Percentiles rank a stretch among this genome's conserved stretches.
Conservation (phyloP, 805 yeast genomes). For the Ogataea glucozyma region DNA sequence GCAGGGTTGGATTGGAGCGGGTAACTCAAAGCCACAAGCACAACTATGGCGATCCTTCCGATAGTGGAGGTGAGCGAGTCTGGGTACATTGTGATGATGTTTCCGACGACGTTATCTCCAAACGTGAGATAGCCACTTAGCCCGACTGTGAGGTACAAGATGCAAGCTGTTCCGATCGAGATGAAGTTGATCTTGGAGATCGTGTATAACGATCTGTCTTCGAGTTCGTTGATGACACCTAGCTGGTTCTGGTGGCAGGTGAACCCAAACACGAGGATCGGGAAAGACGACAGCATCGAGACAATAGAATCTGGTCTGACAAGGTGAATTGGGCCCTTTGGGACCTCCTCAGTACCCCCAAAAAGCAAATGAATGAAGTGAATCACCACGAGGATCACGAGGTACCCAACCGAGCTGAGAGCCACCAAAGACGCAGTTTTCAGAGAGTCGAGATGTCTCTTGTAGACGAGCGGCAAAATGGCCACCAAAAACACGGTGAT, state of each 20-base stretch:
- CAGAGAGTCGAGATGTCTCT: conserved; percentile 75
- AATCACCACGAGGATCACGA: conserved; percentile 69
- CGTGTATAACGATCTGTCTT: conserved; percentile 49
- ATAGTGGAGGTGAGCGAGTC: conserved; percentile 63
- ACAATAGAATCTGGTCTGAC: conserved; percentile 47
- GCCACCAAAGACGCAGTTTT: conserved; percentile 86
- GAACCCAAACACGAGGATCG: conserved; percentile 91
- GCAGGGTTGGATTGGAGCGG: conserved; percentile 93
- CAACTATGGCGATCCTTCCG: conserved; percentile 78
- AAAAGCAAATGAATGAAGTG: conserved; percentile 64
- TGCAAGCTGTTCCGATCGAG: conserved; percentile 61
- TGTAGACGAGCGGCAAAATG: conserved; percentile 66
- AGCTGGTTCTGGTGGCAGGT: conserved; percentile 97
- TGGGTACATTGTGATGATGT: conserved; percentile 78
- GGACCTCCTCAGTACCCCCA: conserved; percentile 54
- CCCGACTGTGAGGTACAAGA: conserved; percentile 72
- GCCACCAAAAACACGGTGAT: conserved; percentile 55
- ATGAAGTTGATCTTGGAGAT: conserved; percentile 48
- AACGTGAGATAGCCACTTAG: conserved; percentile 81
- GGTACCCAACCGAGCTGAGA: conserved; percentile 73
- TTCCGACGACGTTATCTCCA: conserved; percentile 78
- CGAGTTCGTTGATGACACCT: conserved; percentile 80
- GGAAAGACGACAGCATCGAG: conserved; percentile 68
- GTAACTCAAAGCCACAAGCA: conserved; percentile 78
- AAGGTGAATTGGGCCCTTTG: conserved; percentile 51